Evolutionary conservation across 148 eudicot species (phyloP), one percentile per base, ranked within the genome.

Genomic region (Chenopodium berlandieri): DNA sequence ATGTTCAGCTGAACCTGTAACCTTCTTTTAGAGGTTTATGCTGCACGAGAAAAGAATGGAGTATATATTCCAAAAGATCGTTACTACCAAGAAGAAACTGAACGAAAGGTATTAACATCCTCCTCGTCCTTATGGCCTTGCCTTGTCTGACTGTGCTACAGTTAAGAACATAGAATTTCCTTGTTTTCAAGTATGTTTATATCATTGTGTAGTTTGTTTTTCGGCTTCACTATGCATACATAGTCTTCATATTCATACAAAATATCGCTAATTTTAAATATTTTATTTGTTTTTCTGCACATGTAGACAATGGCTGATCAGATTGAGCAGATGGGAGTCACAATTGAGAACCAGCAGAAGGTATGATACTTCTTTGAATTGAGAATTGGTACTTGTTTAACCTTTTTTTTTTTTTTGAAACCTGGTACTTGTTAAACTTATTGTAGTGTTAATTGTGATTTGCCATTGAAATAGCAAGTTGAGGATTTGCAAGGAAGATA

Each of bases 21-120:
- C 66, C 52, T 63, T 48, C 78, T 71, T 85, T 22, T 84, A 94
- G 98, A 94, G 95, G 95, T 93, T 47, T 90, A 93, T 88, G 97
- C 98, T 47, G 86, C 95, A 37, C 88, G 97, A 52, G 97, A 93
- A 84, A 93, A 93, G 78, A 91, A 87, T 86, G 97, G 97, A 37
- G 95, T 93, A 2, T 93, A 93, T 80, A 89, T 93, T 62, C 97
- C 97, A 10, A 93, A 93, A 82, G 97, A 93, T 10, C 90, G 97
- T 72, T 93, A 91, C 88, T 89, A 91, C 85, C 95, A 91, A 81
- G 97, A 91, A 87, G 97, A 93, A 83, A 88, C 83, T 76, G 97
- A 93, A 76, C 84, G 89, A 75, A 93, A 93, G 97, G 97, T 93
- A 84, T 44, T 52, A 16, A 27, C 67, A 71, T 46, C 34, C 31